These are phyloP conservation scores for Ustilago hordei DNA, from an alignment of 1,284 basidiomycete species.

Conservation along the genomic window DNA sequence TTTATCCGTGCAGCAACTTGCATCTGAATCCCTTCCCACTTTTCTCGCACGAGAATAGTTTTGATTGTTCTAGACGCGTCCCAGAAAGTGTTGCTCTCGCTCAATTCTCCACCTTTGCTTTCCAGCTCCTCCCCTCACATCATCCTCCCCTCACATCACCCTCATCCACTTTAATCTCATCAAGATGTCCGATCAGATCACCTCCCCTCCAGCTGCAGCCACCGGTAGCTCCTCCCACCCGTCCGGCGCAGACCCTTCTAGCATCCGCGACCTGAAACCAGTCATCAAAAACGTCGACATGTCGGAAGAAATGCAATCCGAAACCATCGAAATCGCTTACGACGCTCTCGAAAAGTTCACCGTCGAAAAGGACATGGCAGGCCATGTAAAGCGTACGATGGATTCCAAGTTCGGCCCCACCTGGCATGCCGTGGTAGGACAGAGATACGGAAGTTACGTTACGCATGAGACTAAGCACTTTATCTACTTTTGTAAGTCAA, in stretches of 20 bases:
- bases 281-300: constrained; percentile 98
- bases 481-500: constrained; percentile 68
- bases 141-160: neutral
- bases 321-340: constrained; percentile 86
- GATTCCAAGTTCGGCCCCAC: constrained; percentile 90
- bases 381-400: constrained; percentile 97
- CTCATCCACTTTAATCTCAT: neutral
- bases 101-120: neutral
- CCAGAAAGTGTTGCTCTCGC: constrained; percentile 27
- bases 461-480: constrained; percentile 76
- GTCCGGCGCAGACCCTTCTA: neutral
- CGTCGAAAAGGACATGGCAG: constrained; percentile 96
- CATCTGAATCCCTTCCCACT: neutral
- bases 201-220: constrained; percentile 13
- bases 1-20: neutral
- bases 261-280: constrained; percentile 71
- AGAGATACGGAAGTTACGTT: constrained; percentile 91
- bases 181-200: constrained; percentile 23
- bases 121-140: neutral
- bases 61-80: constrained; percentile 2
- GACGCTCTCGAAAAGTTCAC: constrained; percentile 88
- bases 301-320: constrained; percentile 94
- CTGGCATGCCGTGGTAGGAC: constrained; percentile 98
- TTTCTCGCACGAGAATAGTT: constrained; percentile 12
- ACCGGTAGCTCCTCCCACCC: constrained; percentile 1